Evolutionary conservation across 2,329 filamentous ascomycete species (phyloP).

Genomic region (Zymoseptoria pseudotritici): DNA sequence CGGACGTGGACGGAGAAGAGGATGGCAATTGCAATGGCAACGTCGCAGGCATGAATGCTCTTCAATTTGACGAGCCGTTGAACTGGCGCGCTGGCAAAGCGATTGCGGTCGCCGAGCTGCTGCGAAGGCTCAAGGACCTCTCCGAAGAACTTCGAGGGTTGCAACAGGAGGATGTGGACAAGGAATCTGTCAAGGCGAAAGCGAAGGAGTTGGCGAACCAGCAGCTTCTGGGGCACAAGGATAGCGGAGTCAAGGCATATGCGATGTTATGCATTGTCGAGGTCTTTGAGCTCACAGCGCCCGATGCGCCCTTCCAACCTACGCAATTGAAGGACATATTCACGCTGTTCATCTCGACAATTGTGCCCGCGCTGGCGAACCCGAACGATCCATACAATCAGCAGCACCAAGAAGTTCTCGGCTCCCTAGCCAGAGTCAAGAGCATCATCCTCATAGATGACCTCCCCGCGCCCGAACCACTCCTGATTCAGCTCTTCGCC

Average conservation of each 20-base stretch:
- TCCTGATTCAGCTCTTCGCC: constrained; percentile 76
- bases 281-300: constrained; percentile 84
- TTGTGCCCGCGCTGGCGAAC: constrained; percentile 78
- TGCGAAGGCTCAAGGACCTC: constrained; percentile 72
- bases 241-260: constrained; percentile 86
- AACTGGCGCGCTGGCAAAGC: constrained; percentile 89
- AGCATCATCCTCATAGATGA: constrained; percentile 89
- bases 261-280: constrained; percentile 85
- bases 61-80: constrained; percentile 78
- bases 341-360: constrained; percentile 72
- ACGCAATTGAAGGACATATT: constrained; percentile 96
- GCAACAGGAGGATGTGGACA: constrained; percentile 78
- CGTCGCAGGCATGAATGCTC: constrained; percentile 22
- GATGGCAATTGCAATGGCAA: constrained; percentile 13
- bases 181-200: constrained; percentile 74
- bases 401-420: constrained; percentile 85
- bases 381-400: constrained; percentile 84
- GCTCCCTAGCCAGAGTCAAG: constrained; percentile 85
- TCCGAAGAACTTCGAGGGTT: constrained; percentile 75
- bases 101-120: constrained; percentile 73
- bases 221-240: constrained; percentile 82
- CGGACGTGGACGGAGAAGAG: constrained; percentile 17
- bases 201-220: constrained; percentile 77
- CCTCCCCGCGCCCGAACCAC: constrained; percentile 69
- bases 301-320: constrained; percentile 86